Base-by-base conservation (phyloP, 768 basidiomycete genomes). In the Fistulinella prunicolor region DNA sequence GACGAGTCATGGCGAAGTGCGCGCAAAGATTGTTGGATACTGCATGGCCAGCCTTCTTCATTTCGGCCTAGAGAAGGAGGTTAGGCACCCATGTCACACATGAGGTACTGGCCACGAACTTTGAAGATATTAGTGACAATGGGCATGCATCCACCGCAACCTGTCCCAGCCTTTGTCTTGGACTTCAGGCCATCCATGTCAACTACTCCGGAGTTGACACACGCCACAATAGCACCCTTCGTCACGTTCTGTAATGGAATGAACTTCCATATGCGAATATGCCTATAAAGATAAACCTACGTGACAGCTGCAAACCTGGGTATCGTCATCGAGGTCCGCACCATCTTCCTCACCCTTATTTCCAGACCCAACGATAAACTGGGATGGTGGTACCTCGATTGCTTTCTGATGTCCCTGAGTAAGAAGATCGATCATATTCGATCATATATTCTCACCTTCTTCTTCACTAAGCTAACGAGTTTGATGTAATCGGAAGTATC, bases 121-220 rank as follows among this genome's bases (percentile, higher is more conserved):
- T 73, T 72, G 64, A 73, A 69, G 22, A 71, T 67, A 49, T 56
- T 70, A 21, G 71, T 74, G 19, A 62, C 56, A 35, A 86, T 68
- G 4, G 86, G 86, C 47, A 85, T 67, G 58, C 85, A 88, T 38
- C 86, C 87, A 36, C 86, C 85, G 53, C 86, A 89, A 2, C 86
- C 86, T 1, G 81, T 80, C 4, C 84, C 84, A 6, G 74, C 79
- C 62, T 88, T 89, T 6, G 86, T 87, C 63, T 80, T 79, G 23
- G 64, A 54, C 63, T 86, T 87, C 54, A 88, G 64, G 38, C 74
- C 78, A 4, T 59, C 70, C n/a, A 88, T 58, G 7, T 64, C 70
- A 39, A 74, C 74, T 1, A 68, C 59, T 2, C 82, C 84, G 0
- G 70, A 68, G 55, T 73, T 71, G 47, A 86, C 70, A 46, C 78